Evolutionary conservation across 768 basidiomycete genomes (phyloP).

Genomic region (Lentinula sp.): DNA sequence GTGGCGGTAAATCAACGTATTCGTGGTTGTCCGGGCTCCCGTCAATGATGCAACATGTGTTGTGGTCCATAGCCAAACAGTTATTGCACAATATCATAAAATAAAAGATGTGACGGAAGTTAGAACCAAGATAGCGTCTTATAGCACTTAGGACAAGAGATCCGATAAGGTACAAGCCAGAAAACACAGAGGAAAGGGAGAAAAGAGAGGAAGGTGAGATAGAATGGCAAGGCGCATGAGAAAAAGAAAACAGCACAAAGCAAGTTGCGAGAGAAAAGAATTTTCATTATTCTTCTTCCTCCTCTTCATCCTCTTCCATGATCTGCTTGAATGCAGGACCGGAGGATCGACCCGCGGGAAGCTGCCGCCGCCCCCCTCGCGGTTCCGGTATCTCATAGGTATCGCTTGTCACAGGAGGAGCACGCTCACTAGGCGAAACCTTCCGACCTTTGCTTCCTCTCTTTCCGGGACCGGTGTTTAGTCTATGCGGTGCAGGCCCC

Average conservation of each 20-base stretch:
- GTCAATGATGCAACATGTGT: no score
- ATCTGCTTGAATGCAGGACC: conserved; percentile 70
- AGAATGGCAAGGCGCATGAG: not conserved
- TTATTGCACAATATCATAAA: not conserved
- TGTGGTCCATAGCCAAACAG: not conserved
- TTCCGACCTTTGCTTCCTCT: conserved; percentile 27
- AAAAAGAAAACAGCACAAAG: conserved; percentile 7
- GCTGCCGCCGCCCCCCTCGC: conserved; percentile 57
- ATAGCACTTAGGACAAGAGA: not conserved
- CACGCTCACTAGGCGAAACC: conserved; percentile 51
- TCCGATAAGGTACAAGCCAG: not conserved
- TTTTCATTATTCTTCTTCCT: conserved; percentile 48
- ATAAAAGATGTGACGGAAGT: not conserved
- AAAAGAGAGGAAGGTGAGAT: no score
- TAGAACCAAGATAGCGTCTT: not conserved
- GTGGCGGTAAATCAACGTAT: no score
- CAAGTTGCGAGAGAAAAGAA: not conserved
- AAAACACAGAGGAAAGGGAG: not conserved
- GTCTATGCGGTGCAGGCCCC: conserved; percentile 47
- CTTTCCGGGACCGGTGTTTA: conserved; percentile 22
- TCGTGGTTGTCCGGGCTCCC: no score
- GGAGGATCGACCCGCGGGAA: conserved; percentile 54
- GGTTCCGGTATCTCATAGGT: conserved; percentile 43
- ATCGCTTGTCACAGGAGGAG: conserved; percentile 56
- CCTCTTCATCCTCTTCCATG: conserved; percentile 83